These are phyloP conservation scores for Rhodomyrtus tomentosa DNA, from an alignment of 345 rosid species.

Conservation along the genomic window DNA sequence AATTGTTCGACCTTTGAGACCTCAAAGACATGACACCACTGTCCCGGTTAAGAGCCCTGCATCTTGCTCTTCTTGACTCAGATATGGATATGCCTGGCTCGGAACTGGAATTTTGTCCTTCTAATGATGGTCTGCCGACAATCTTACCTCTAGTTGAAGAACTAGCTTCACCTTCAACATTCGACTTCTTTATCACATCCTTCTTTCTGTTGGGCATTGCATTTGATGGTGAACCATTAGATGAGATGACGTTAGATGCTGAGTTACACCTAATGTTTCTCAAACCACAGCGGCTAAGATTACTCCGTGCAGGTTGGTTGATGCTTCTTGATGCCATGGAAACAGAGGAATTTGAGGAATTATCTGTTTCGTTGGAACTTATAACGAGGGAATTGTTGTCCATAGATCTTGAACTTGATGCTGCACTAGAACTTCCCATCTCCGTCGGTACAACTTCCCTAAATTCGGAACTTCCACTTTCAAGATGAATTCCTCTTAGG, in stretches of 20 bases:
- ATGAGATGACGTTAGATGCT: conserved; percentile 31
- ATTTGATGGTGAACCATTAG: conserved; percentile 35
- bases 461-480: conserved; percentile 17
- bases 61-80: conserved; percentile 50
- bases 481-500: conserved; percentile 17
- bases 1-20: conserved; percentile 34
- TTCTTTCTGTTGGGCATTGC: conserved; percentile 29
- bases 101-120: conserved; percentile 23
- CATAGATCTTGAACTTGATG: conserved; percentile 34
- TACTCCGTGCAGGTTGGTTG: conserved; percentile 20
- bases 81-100: conserved; percentile 36
- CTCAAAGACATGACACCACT: conserved; percentile 27
- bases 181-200: conserved; percentile 34
- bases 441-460: conserved; percentile 14
- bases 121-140: conserved; percentile 27
- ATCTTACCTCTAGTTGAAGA: conserved; percentile 52
- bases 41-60: conserved; percentile 29
- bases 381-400: conserved; percentile 33
- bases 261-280: conserved; percentile 48
- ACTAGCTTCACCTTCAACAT: conserved; percentile 55
- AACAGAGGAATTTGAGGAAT: conserved; percentile 14
- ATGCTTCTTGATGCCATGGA: conserved; percentile 29
- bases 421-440: conserved; percentile 36
- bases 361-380: conserved; percentile 27
- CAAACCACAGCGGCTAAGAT: conserved; percentile 28